A percentile compares a stretch with the other conserved stretches of the same genome.
Evolutionary conservation across 2,329 filamentous ascomycete species (phyloP).

Genomic region (Didymella lethalis): DNA sequence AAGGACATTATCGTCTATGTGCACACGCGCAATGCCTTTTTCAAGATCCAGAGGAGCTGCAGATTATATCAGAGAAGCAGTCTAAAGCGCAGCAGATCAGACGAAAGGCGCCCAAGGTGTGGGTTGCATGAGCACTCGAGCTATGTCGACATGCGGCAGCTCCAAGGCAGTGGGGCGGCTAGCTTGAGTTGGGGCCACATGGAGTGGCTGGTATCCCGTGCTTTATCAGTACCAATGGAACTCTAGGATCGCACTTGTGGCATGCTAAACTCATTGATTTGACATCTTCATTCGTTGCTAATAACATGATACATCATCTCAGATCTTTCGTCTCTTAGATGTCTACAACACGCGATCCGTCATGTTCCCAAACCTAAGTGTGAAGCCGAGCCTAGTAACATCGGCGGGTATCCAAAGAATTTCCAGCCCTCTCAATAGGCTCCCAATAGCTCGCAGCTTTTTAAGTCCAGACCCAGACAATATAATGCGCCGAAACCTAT

Average conservation of each 20-base stretch:
- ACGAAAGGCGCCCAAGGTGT: slow-evolving; percentile 33
- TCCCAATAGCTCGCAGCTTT: slow-evolving; percentile 25
- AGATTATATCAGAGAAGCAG: slow-evolving; percentile 18
- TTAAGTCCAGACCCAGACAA: slow-evolving; percentile 23
- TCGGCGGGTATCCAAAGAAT: slow-evolving; percentile 42
- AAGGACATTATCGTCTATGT: slow-evolving; percentile 47
- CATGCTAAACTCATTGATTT: neutral
- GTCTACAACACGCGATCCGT: slow-evolving; percentile 2
- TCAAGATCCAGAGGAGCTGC: slow-evolving; percentile 11
- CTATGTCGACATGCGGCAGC: slow-evolving; percentile 28
- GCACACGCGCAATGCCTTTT: slow-evolving; percentile 19
- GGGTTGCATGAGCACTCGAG: slow-evolving; percentile 36
- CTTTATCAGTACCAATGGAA: slow-evolving; percentile 1
- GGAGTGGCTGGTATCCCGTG: slow-evolving; percentile 18
- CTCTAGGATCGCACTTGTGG: neutral
- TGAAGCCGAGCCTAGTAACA: slow-evolving; percentile 33
- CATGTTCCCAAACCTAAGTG: slow-evolving; percentile 14
- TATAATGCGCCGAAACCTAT: slow-evolving; percentile 34
- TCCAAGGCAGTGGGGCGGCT: slow-evolving; percentile 13
- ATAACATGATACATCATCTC: neutral
- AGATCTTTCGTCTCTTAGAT: neutral
- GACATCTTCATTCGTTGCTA: slow-evolving; percentile 11
- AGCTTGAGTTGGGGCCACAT: slow-evolving; percentile 11
- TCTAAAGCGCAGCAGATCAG: slow-evolving; percentile 25
- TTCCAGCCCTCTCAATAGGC: slow-evolving; percentile 16